phyloP scores from a whole-genome alignment of 2,329 filamentous ascomycete species.

The Zalaria sp. region DNA sequence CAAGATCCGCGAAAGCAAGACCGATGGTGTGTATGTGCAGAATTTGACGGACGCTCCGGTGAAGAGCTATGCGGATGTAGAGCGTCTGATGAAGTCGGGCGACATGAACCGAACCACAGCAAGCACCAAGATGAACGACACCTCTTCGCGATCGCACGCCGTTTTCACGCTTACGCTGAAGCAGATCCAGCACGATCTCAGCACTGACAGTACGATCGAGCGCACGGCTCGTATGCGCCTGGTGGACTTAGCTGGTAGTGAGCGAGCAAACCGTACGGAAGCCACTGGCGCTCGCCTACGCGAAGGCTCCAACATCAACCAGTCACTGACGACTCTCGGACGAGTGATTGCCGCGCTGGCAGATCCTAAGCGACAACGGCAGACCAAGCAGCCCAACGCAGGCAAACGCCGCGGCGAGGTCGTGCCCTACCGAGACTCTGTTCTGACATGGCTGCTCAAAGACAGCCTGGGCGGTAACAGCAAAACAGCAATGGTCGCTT shows the following conservation, averaged over 20 bases:
- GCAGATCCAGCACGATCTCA: conserved; percentile 94
- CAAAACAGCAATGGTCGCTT: conserved; percentile 98
- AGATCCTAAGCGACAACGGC: conserved; percentile 46
- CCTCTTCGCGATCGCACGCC: conserved; percentile 86
- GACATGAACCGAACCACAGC: conserved; percentile 79
- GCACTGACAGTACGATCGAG: conserved; percentile 95
- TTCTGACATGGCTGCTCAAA: conserved; percentile 75
- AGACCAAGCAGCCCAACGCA: conserved; percentile 24
- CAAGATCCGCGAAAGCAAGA: conserved; percentile 91
- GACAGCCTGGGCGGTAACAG: conserved; percentile 92
- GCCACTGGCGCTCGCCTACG: conserved; percentile 81
- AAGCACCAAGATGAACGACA: conserved; percentile 99
- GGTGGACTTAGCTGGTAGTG: conserved; percentile 87
- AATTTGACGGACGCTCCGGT: conserved; percentile 90
- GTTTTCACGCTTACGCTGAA: conserved; percentile 98
- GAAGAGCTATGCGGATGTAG: conserved; percentile 71
- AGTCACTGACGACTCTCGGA: conserved; percentile 88
- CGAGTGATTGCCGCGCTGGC: conserved; percentile 87
- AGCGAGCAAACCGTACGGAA: conserved; percentile 89
- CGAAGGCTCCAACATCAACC: conserved; percentile 98
- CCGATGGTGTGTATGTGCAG: conserved; percentile 92
- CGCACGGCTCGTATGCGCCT: conserved; percentile 84
- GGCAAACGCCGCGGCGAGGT: conserved; percentile 38
- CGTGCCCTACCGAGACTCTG: conserved; percentile 86
- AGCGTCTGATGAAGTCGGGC: conserved; percentile 80